Base-by-base conservation (phyloP, 2,329 filamentous ascomycete species). In the Chrysoporthe puriensis region DNA sequence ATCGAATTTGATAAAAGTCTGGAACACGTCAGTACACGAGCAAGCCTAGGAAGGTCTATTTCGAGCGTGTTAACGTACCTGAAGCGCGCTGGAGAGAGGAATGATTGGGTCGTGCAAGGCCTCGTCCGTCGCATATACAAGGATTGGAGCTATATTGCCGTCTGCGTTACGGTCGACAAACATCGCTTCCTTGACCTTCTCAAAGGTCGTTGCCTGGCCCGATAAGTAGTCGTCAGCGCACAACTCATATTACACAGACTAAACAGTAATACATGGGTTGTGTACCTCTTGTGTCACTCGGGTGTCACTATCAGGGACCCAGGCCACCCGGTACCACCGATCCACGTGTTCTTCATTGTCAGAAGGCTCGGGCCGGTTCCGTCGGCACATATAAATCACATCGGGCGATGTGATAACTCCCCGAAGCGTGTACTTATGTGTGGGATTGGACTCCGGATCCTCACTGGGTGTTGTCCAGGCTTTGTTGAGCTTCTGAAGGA, bases 1-100 rank as follows among this genome's bases (percentile, higher is more conserved):
- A 69, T 79, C 78, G 64, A 76, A 74, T 50, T 73, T 74, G 18
- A 79, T 71, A 64, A 79, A 79, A 4, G 73, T 75, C 66, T 73
- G 71, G 26, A 57, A 6, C 6, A 18, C 4, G 32, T 66, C 14
- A 68, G 52, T 54, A 62, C 1, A 34, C 9, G 26, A 59, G 3
- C 7, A 14, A 32, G 21, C 21, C 18, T 6, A 9, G 4, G n/a
- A 21, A 50, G 2, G 34, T 36, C 0, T 52, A 14, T 32, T 2
- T 3, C 11, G 16, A 43, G 18, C 52, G 4, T 4, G 14, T 52
- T 5, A n/a, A 36, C 66, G 2, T 66, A 70, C 68, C 63, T 66
- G 68, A 8, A 78, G 71, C 4, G 75, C 73, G 14, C 73, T 73
- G 1, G 75, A 69, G 32, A 79, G 63, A 4, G 73, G 71, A 0